A percentile compares a stretch with the other conserved stretches of the same genome.
Evolutionary conservation across 805 yeast genomes (phyloP).

Genomic region (Metschnikowia bowlesiae): DNA sequence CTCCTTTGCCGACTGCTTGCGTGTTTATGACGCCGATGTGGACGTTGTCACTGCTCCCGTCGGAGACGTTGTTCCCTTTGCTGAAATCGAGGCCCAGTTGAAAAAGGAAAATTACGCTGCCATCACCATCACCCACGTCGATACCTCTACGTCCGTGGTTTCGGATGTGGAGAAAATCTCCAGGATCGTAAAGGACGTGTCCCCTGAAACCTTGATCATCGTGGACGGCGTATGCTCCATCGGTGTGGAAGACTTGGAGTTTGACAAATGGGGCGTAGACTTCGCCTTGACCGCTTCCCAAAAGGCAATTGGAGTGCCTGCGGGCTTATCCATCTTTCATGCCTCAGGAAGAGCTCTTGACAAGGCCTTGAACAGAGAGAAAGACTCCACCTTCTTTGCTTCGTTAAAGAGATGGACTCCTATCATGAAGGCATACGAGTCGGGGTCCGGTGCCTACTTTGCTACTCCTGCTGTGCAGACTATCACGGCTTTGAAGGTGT

Average conservation of each 20-base stretch:
- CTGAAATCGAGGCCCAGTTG: slow-evolving; percentile 53
- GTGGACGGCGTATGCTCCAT: slow-evolving; percentile 96
- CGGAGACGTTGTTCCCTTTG: slow-evolving; percentile 65
- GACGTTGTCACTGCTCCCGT: slow-evolving; percentile 67
- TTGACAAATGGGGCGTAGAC: slow-evolving; percentile 88
- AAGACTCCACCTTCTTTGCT: slow-evolving; percentile 58
- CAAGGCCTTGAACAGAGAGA: slow-evolving; percentile 47
- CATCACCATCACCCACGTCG: slow-evolving; percentile 90
- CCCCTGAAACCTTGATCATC: slow-evolving; percentile 77
- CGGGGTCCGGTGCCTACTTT: slow-evolving; percentile 75
- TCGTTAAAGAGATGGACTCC: slow-evolving; percentile 84
- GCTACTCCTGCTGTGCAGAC: slow-evolving; percentile 97
- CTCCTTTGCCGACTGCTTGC: slow-evolving; percentile 70
- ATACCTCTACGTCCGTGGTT: slow-evolving; percentile 93
- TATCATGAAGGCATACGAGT: slow-evolving; percentile 79
- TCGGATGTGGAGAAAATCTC: slow-evolving; percentile 64
- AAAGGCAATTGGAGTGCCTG: slow-evolving; percentile 92
- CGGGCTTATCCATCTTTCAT: slow-evolving; percentile 79
- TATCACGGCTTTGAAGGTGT: slow-evolving; percentile 71
- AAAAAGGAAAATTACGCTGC: slow-evolving; percentile 51
- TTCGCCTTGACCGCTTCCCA: slow-evolving; percentile 89
- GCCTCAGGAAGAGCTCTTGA: slow-evolving; percentile 72
- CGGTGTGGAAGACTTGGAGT: slow-evolving; percentile 81
- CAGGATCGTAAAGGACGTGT: slow-evolving; percentile 50
- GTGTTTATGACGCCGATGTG: slow-evolving; percentile 70